Base-by-base conservation (phyloP, 176 grass and related monocot species). In the Saccharum spontaneum region DNA sequence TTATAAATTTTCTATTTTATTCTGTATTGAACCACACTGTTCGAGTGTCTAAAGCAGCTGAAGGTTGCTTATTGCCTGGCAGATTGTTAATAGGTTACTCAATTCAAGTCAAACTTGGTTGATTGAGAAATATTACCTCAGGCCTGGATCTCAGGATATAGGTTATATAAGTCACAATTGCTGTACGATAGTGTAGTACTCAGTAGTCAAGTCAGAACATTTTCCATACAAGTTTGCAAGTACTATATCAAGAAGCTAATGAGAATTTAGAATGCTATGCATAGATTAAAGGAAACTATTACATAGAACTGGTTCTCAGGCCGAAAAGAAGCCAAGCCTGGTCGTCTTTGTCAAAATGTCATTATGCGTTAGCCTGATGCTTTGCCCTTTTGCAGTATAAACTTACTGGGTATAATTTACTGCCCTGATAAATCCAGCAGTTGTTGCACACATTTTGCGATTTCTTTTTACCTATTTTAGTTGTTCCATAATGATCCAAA, bases 401-500 rank as follows among this genome's bases (percentile, higher is more conserved):
- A n/a, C 10, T 82, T 78, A 17, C 26, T 73, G 45, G 54, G 3
- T 65, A 54, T 15, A 77, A 78, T 78, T 6, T 67, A 5, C 73
- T 77, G 41, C 20, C 34, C 52, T 82, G 5, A 67, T 78, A 77
- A 90, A 55, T 66, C 18, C 40, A 71, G 30, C 30, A 71, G 71
- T 70, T 75, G 40, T 39, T 22, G n/a, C 37, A 70, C n/a, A 52
- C 30, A 71, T 59, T n/a, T 78, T 52, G 31, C 16, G 46, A 69
- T 11, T 22, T 34, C 62, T 48, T 38, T 30, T 75, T 79, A 17
- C 14, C 52, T 38, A 3, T 66, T 67, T 67, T 46, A 26, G n/a
- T 43, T 85, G 16, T 68, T 83, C 10, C 38, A 15, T 90, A 85
- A 83, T 37, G 13, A 73, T 26, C 33, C 23, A 55, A 31, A 43